A percentile compares a stretch with the other conserved stretches of the same genome.
Evolutionary conservation across 2,329 filamentous ascomycete species (phyloP).

Genomic region (Penicillium griseofulvum): DNA sequence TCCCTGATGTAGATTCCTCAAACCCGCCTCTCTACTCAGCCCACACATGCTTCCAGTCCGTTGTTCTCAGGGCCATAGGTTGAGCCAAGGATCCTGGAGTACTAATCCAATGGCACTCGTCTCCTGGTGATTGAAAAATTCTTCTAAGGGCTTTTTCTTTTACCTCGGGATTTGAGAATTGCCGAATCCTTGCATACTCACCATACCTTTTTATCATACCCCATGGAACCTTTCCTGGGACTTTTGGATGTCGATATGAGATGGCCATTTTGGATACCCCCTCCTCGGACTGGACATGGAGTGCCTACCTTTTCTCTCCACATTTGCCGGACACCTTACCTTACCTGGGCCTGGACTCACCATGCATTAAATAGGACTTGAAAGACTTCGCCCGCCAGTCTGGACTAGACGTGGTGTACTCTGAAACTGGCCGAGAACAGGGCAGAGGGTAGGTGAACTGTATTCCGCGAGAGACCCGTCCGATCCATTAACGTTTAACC

Average conservation of each 20-base stretch:
- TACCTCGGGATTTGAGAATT: not conserved
- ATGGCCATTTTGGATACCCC: conserved; percentile 23
- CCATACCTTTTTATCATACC: not conserved
- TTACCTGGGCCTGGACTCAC: conserved; percentile 70
- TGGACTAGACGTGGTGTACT: conserved; percentile 96
- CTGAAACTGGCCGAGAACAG: conserved; percentile 89
- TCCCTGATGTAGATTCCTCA: conserved; percentile 19
- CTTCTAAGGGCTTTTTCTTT: not conserved
- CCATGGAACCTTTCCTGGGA: conserved; percentile 1
- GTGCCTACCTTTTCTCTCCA: not conserved
- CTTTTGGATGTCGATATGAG: conserved; percentile 3
- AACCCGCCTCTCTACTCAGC: conserved; percentile 17
- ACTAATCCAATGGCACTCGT: not conserved
- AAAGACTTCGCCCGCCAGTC: conserved; percentile 99
- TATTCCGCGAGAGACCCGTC: conserved; percentile 17
- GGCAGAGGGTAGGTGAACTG: conserved; percentile 73
- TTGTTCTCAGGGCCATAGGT: conserved; percentile 10
- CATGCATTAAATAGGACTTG: conserved; percentile 82
- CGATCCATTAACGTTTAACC: conserved; percentile 25
- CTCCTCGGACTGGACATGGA: conserved; percentile 20
- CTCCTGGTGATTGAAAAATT: not conserved
- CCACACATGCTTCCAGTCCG: conserved; percentile 11
- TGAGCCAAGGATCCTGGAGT: conserved; percentile 10
- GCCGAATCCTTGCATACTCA: not conserved
- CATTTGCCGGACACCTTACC: conserved; percentile 16